These are phyloP conservation scores for Leccinum disarticulatum DNA, from an alignment of 768 basidiomycete genomes.

Conservation along the genomic window DNA sequence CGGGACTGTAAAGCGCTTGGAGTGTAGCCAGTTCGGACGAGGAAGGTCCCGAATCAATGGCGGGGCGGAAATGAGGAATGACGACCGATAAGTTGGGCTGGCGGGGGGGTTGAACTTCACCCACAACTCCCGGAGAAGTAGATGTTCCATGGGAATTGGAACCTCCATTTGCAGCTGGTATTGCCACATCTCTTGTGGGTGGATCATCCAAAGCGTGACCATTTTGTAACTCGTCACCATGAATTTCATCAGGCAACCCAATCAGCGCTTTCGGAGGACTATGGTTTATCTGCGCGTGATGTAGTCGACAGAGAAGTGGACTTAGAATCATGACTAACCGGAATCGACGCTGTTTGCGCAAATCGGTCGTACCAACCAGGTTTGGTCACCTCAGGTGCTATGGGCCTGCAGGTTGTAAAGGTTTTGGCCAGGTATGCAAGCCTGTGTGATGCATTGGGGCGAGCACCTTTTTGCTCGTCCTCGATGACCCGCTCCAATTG, in stretches of 20 bases:
- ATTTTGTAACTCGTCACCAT: constrained; percentile 7
- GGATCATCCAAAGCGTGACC: neutral
- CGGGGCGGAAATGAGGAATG: neutral
- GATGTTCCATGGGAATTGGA: neutral
- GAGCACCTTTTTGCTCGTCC: constrained; percentile 39
- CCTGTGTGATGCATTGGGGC: constrained; percentile 33
- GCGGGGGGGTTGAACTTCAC: neutral
- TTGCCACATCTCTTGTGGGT: neutral
- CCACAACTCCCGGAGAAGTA: neutral
- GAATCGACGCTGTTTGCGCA: constrained; percentile 19
- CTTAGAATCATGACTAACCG: constrained; percentile 18
- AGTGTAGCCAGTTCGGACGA: neutral
- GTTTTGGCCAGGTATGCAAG: constrained; percentile 48
- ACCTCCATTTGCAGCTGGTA: neutral
- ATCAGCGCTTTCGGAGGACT: constrained; percentile 14
- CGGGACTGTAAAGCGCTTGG: neutral
- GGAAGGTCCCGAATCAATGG: constrained; percentile 2
- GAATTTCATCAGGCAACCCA: constrained; percentile 12
- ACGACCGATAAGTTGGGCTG: neutral
- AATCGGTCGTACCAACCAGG: constrained; percentile 65
- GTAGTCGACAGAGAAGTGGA: neutral
- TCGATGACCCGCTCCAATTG: constrained; percentile 16
- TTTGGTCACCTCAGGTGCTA: constrained; percentile 38
- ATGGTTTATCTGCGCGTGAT: constrained; percentile 18
- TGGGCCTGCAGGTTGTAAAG: constrained; percentile 49